Evolutionary conservation across 2,329 filamentous ascomycete genomes (phyloP).

Genomic region (Fusarium sambucinum): DNA sequence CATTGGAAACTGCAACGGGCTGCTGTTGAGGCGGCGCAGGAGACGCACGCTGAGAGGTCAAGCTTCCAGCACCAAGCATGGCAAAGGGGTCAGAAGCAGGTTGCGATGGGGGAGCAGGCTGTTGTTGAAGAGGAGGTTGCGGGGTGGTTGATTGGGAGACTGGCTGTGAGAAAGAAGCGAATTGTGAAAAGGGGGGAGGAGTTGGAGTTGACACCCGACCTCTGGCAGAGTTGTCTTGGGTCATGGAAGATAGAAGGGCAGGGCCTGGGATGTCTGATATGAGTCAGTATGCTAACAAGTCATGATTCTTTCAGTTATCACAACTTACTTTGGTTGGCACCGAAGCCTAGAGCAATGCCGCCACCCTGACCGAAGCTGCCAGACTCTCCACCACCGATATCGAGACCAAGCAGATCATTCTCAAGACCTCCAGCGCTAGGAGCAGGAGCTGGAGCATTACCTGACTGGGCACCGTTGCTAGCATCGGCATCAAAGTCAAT

Average conservation of each 20-base stretch:
- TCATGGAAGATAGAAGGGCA: conserved; percentile 72
- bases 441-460: conserved; percentile 43
- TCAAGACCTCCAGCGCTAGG: conserved; percentile 77
- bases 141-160: conserved; percentile 66
- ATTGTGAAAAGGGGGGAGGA: conserved; percentile 64
- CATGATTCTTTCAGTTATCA: background rate
- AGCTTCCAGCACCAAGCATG: conserved; percentile 54
- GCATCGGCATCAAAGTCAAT: conserved; percentile 87
- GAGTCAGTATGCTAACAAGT: conserved; percentile 30
- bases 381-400: conserved; percentile 76
- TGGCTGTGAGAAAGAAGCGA: conserved; percentile 67
- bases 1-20: conserved; percentile 56
- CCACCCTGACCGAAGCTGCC: conserved; percentile 77
- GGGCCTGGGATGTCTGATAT: conserved; percentile 71
- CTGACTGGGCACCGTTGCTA: conserved; percentile 56
- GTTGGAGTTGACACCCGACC: conserved; percentile 57
- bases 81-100: conserved; percentile 65
- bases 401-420: conserved; percentile 90
- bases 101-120: conserved; percentile 60
- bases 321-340: conserved; percentile 73
- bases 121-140: conserved; percentile 62
- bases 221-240: conserved; percentile 70
- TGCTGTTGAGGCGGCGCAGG: conserved; percentile 44
- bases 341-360: conserved; percentile 85
- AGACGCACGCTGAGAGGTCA: conserved; percentile 47